These are phyloP conservation scores for Paecilomyces formosus DNA, from an alignment of 2,329 filamentous ascomycete genomes.

Conservation along the genomic window DNA sequence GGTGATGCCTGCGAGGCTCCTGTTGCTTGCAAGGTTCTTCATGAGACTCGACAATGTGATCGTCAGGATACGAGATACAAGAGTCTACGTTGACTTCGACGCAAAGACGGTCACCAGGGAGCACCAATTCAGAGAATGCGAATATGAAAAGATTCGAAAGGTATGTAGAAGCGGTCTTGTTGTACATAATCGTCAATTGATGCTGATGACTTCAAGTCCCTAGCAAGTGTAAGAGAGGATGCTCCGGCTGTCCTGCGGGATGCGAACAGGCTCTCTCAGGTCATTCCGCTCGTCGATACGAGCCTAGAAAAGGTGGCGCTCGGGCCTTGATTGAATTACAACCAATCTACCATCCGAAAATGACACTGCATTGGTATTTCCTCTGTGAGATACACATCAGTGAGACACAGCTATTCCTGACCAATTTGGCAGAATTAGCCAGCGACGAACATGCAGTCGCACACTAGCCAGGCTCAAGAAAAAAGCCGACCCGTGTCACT, in stretches of 20 bases:
- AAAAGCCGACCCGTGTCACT: background rate
- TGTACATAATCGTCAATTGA: background rate
- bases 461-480: background rate
- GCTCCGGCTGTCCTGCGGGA: constrained; percentile 71
- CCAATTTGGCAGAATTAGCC: background rate
- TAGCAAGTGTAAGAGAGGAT: constrained; percentile 59
- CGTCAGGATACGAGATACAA: constrained; percentile 78
- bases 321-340: constrained; percentile 4
- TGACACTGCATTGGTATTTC: background rate
- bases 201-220: constrained; percentile 26
- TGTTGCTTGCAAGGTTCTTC: constrained; percentile 80
- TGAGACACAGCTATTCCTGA: background rate
- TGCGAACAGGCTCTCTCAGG: constrained; percentile 63
- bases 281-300: constrained; percentile 65
- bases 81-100: constrained; percentile 85
- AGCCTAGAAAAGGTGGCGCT: constrained; percentile 50
- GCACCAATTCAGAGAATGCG: constrained; percentile 80
- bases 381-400: constrained; percentile 14
- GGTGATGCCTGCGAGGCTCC: constrained; percentile 82
- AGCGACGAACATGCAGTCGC: background rate
- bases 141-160: constrained; percentile 67
- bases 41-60: constrained; percentile 89
- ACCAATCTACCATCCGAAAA: background rate
- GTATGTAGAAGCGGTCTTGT: constrained; percentile 39
- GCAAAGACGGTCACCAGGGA: constrained; percentile 74